Conservation (phyloP, 1,284 basidiomycete genomes). For the Entoloma clypeatum region DNA sequence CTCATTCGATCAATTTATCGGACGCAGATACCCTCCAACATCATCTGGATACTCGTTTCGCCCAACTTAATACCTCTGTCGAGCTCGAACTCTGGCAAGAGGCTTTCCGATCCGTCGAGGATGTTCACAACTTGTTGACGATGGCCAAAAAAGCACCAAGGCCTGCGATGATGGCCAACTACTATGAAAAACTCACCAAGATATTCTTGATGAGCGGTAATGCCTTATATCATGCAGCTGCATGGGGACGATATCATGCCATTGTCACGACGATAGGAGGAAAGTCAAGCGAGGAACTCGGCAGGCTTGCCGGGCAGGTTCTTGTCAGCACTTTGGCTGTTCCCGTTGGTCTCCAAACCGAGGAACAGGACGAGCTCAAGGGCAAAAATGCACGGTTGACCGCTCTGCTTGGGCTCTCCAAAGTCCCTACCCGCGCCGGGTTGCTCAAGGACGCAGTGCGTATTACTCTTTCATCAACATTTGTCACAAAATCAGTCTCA, state of each 20-base stretch:
- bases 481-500: conserved; percentile 5
- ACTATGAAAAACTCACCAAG: conserved; percentile 97
- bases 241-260: conserved; percentile 87
- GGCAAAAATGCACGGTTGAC: conserved; percentile 78
- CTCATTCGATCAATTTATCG: conserved; percentile 96
- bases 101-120: conserved; percentile 97
- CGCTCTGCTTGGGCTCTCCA: conserved; percentile 81
- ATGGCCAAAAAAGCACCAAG: conserved; percentile 91
- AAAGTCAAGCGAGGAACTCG: conserved; percentile 75
- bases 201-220: conserved; percentile 96
- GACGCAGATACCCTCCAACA: conserved; percentile 96
- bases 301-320: conserved; percentile 86
- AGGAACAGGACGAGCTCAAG: conserved; percentile 72
- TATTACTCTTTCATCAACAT: conserved; percentile 17
- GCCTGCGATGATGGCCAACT: conserved; percentile 97
- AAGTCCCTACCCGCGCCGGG: conserved; percentile 83
- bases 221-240: conserved; percentile 94
- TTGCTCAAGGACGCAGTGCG: conserved; percentile 84
- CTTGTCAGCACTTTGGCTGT: conserved; percentile 93
- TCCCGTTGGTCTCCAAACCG: conserved; percentile 73
- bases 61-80: conserved; percentile 96
- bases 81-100: conserved; percentile 99
- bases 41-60: conserved; percentile 97
- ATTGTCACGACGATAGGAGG: conserved; percentile 64
- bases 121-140: conserved; percentile 94